Percentiles rank a stretch among this genome's conserved stretches.
Evolutionary conservation across 352 stramenopile genomes (phyloP).

Genomic region (Achlya hypogyna): DNA sequence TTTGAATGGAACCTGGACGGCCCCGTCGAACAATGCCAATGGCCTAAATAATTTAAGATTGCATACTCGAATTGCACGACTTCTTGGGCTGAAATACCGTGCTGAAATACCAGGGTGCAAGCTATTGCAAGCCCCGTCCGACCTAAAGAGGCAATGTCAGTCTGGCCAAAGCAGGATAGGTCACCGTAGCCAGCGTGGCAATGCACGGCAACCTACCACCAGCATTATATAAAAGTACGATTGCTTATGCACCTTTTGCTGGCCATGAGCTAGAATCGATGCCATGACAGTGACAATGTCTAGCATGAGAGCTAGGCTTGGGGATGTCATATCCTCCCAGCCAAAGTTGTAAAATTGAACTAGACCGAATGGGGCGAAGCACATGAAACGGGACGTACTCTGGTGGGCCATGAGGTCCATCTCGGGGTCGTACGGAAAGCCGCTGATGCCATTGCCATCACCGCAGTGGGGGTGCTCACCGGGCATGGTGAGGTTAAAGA

Average conservation of each 20-base stretch:
- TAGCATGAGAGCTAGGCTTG: slow-evolving; percentile 73
- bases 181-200: slow-evolving; percentile 81
- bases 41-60: slow-evolving; percentile 19
- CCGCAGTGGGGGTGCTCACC: slow-evolving; percentile 87
- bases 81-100: slow-evolving; percentile 55
- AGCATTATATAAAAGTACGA: background rate
- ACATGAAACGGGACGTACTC: slow-evolving; percentile 35
- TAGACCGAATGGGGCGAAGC: slow-evolving; percentile 20
- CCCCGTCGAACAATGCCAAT: slow-evolving; percentile 69
- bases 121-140: slow-evolving; percentile 82
- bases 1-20: slow-evolving; percentile 70
- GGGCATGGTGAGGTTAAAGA: slow-evolving; percentile 87
- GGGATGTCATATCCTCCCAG: slow-evolving; percentile 90
- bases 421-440: slow-evolving; percentile 86
- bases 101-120: slow-evolving; percentile 75
- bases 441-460: slow-evolving; percentile 57
- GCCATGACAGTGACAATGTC: slow-evolving; percentile 83
- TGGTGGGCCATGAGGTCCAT: slow-evolving; percentile 78
- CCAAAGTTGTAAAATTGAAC: slow-evolving; percentile 88
- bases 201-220: slow-evolving; percentile 66
- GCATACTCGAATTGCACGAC: background rate
- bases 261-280: slow-evolving; percentile 53
- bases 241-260: slow-evolving; percentile 38
- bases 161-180: background rate
- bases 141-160: background rate